phyloP scores from a whole-genome alignment of 1,284 basidiomycete genomes.

The Malassezia vespertilionis region DNA sequence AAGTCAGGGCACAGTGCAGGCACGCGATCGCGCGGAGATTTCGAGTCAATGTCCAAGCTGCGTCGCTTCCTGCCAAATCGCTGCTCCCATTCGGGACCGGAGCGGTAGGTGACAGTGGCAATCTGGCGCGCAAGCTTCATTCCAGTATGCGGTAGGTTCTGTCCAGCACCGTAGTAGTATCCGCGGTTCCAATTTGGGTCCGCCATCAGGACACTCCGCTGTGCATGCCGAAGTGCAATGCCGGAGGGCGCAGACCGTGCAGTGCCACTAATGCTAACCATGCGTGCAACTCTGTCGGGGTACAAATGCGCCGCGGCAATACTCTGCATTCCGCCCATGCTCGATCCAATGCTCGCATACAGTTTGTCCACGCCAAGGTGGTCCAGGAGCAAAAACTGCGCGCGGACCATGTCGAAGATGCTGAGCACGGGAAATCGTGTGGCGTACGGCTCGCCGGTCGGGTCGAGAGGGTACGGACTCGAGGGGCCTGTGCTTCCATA shows the following conservation, averaged over 20 bases:
- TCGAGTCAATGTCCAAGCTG: not conserved
- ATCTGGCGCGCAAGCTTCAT: constrained; percentile 99
- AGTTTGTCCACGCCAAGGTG: constrained; percentile 70
- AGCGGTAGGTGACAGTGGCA: constrained; percentile 96
- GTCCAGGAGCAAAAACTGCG: constrained; percentile 78
- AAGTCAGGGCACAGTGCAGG: constrained; percentile 82
- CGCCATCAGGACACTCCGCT: constrained; percentile 88
- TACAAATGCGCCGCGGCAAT: constrained; percentile 89
- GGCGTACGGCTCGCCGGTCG: constrained; percentile 58
- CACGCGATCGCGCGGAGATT: constrained; percentile 22
- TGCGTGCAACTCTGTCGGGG: constrained; percentile 72
- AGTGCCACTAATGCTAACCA: constrained; percentile 87
- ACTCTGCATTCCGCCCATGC: constrained; percentile 97
- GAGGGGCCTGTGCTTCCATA: constrained; percentile 93
- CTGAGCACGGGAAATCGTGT: constrained; percentile 83
- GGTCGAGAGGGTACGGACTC: constrained; percentile 58
- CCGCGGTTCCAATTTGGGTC: constrained; percentile 99
- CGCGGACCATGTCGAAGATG: constrained; percentile 89
- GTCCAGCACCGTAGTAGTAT: constrained; percentile 72
- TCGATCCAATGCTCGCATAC: constrained; percentile 82
- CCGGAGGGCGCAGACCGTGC: constrained; percentile 80
- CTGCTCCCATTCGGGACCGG: constrained; percentile 96
- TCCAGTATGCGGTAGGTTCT: constrained; percentile 85
- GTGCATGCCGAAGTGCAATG: constrained; percentile 89
- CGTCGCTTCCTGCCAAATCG: constrained; percentile 72